Evolutionary conservation across 345 rosid species (phyloP), one percentile per base, ranked within the genome.

Genomic region (Firmiana major): DNA sequence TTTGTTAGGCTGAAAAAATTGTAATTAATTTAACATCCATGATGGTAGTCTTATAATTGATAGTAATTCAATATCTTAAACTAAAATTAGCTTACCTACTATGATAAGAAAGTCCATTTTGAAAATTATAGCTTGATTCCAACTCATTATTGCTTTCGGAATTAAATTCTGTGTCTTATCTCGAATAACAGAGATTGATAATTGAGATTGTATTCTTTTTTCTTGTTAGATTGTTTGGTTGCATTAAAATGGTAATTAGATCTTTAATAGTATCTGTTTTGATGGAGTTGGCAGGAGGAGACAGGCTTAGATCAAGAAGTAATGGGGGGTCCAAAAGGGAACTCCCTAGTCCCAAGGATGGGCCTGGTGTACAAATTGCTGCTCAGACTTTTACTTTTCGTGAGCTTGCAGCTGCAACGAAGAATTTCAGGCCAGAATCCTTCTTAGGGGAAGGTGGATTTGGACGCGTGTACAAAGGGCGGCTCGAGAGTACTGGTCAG

Each of bases 381-480:
- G 97, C 99, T 71, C 99, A 91, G 59, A 95, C 85, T 38, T 95
- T 95, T 83, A 83, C 92, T 68, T 95, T 93, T 77, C 91, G 93
- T 11, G 98, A 93, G 74, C 97, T 95, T 74, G 97, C 92, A 15
- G 92, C 90, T 48, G 99, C 99, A 9, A 93, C 99, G 48, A 88
- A 86, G 81, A 90, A 95, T 89, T 93, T 95, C 79, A 88, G 89
- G 82, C 96, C 94, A 0, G 99, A 95, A 74, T 90, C 89, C 70
- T 95, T 93, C 86, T 70, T 95, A 75, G 99, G 99, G 8, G 99
- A 95, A 90, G 99, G 99, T 53, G 97, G 99, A 42, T 95, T 95
- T 43, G 99, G 99, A 11, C 97, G 87, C 73, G 99, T 95, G 34
- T 92, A 95, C 86, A 95, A 90, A 77, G 99, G 99, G 21, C 83